A percentile compares a stretch with the other conserved stretches of the same genome.
Evolutionary conservation across 495 filamentous ascomycete genomes (phyloP).

Genomic region (Penicillium samsonianum): DNA sequence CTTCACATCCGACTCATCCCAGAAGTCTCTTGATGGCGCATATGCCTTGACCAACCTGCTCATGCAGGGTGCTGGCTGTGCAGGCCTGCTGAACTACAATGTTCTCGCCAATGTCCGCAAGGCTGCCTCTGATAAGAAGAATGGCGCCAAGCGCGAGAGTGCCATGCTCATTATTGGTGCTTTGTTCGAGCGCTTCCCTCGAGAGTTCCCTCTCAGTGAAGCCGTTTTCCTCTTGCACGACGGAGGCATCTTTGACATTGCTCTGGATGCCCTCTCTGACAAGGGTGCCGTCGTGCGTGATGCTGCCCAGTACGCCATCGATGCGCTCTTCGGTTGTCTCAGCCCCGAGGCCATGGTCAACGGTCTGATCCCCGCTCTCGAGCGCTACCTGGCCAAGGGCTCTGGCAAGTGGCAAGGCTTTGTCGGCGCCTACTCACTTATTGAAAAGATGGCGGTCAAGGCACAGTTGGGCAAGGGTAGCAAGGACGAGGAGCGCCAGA

Average conservation of each 20-base stretch:
- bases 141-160: slow-evolving; percentile 79
- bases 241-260: slow-evolving; percentile 67
- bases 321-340: slow-evolving; percentile 79
- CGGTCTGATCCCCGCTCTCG: slow-evolving; percentile 72
- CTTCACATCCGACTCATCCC: slow-evolving; percentile 79
- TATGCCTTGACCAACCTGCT: slow-evolving; percentile 81
- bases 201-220: slow-evolving; percentile 75
- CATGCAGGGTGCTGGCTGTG: slow-evolving; percentile 73
- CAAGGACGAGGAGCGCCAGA: slow-evolving; percentile 76
- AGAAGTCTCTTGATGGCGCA: slow-evolving; percentile 80
- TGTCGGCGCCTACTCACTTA: slow-evolving; percentile 76
- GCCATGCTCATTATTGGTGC: slow-evolving; percentile 94
- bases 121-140: slow-evolving; percentile 93
- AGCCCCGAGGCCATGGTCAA: slow-evolving; percentile 78
- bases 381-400: slow-evolving; percentile 71
- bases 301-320: slow-evolving; percentile 89
- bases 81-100: slow-evolving; percentile 73
- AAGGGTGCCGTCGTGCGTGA: slow-evolving; percentile 88
- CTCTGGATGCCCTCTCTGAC: slow-evolving; percentile 85
- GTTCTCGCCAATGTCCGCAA: slow-evolving; percentile 72
- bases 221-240: slow-evolving; percentile 77
- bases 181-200: slow-evolving; percentile 84
- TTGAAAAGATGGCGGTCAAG: slow-evolving; percentile 91
- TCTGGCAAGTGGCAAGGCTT: slow-evolving; percentile 95
- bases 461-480: slow-evolving; percentile 79